These are phyloP conservation scores for Aureobasidium melanogenum DNA, from an alignment of 2,329 filamentous ascomycete species.

Conservation along the genomic window DNA sequence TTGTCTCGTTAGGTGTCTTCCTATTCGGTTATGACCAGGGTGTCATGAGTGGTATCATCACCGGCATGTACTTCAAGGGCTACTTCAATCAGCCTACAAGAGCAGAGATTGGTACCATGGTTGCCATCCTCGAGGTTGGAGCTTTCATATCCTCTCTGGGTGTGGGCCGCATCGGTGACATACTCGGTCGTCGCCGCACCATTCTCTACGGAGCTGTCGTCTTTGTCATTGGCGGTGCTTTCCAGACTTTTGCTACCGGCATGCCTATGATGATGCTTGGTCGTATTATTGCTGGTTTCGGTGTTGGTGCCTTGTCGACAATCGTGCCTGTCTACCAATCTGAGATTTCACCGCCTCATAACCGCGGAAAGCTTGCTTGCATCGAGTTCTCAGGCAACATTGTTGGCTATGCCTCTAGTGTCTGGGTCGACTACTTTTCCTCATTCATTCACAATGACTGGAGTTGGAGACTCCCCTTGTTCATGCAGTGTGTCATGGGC, in stretches of 20 bases:
- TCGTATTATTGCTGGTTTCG: constrained; percentile 42
- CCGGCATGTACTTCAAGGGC: constrained; percentile 75
- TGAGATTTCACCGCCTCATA: constrained; percentile 77
- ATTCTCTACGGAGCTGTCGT: constrained; percentile 90
- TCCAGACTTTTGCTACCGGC: constrained; percentile 72
- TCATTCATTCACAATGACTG: constrained; percentile 76
- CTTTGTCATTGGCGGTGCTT: constrained; percentile 73
- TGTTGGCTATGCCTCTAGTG: constrained; percentile 86
- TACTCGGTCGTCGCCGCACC: constrained; percentile 79
- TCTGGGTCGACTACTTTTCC: constrained; percentile 98
- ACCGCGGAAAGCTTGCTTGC: constrained; percentile 88
- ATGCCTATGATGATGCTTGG: constrained; percentile 75
- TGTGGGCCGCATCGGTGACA: constrained; percentile 82
- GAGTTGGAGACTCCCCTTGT: constrained; percentile 82
- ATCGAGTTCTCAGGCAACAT: constrained; percentile 99
- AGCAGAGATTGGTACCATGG: constrained; percentile 91
- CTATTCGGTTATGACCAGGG: constrained; percentile 86
- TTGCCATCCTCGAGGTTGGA: constrained; percentile 90
- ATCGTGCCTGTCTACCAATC: constrained; percentile 47
- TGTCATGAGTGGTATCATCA: constrained; percentile 72
- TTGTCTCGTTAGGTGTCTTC: constrained; percentile 78
- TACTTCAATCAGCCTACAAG: constrained; percentile 85
- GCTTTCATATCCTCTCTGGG: constrained; percentile 82
- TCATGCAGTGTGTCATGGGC: constrained; percentile 95
- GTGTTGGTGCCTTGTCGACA: constrained; percentile 42